Evolutionary conservation across 768 basidiomycete genomes (phyloP).

Genomic region (Cyathus striatus): DNA sequence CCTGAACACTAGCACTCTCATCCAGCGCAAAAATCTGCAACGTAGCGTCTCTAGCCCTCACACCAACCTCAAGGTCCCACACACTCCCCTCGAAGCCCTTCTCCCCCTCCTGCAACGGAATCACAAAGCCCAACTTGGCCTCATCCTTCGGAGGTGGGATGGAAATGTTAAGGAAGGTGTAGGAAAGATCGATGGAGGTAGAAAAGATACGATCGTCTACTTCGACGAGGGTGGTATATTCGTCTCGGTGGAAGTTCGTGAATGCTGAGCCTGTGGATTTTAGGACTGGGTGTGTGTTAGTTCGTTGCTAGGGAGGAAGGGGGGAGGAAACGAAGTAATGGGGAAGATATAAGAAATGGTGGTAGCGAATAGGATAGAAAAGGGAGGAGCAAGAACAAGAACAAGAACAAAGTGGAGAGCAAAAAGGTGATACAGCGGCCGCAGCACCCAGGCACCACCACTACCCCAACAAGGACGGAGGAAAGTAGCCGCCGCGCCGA

Average conservation of each 20-base stretch:
- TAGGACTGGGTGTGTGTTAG: slow-evolving; percentile 50
- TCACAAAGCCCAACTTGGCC: slow-evolving; percentile 44
- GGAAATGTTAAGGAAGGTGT: slow-evolving; percentile 50
- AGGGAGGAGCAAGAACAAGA: neutral
- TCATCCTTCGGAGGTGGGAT: slow-evolving; percentile 46
- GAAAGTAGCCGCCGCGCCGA: no score
- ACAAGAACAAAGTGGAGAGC: neutral
- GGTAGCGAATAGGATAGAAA: neutral
- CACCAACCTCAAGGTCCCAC: slow-evolving; percentile 54
- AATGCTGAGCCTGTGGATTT: slow-evolving; percentile 90
- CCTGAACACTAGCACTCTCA: slow-evolving; percentile 91
- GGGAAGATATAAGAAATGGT: neutral
- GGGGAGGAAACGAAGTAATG: neutral
- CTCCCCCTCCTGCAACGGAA: slow-evolving; percentile 28
- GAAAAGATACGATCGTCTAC: slow-evolving; percentile 90
- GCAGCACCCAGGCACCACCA: no score
- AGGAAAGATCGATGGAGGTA: slow-evolving; percentile 76
- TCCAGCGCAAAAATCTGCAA: slow-evolving; percentile 81
- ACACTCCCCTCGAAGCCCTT: slow-evolving; percentile 37
- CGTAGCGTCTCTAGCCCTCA: slow-evolving; percentile 55
- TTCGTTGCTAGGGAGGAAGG: neutral
- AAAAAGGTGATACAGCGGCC: no score
- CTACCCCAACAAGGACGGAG: no score
- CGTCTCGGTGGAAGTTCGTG: slow-evolving; percentile 73
- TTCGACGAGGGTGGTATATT: slow-evolving; percentile 81